Conservation (phyloP, 257 asterid species). For the Orobanche coerulescens region DNA sequence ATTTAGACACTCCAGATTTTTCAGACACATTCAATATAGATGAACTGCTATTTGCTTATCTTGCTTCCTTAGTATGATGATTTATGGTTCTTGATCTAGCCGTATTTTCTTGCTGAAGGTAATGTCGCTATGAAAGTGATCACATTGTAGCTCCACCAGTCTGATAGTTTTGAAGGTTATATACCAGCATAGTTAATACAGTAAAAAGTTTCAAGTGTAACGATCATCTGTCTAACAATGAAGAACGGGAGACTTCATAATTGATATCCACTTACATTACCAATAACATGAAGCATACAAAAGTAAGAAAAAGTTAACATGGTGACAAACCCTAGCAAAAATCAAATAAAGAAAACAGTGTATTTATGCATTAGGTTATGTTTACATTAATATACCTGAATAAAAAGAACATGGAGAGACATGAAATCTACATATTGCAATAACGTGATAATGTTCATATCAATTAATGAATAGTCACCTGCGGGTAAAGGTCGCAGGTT, state of each 20-base stretch:
- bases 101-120: no score
- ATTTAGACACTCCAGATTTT: not conserved
- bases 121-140: no score
- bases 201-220: slow-evolving; percentile 7
- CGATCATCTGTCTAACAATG: slow-evolving; percentile 14
- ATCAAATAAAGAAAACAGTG: not conserved
- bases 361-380: not conserved
- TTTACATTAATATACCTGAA: slow-evolving; percentile 3
- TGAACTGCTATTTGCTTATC: no score
- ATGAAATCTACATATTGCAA: not conserved
- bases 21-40: not conserved
- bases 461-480: slow-evolving; percentile 42
- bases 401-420: not conserved
- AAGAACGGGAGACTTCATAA: not conserved
- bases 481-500: slow-evolving; percentile 96
- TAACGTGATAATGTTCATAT: slow-evolving; percentile 10
- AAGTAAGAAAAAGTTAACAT: not conserved
- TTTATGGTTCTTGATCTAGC: no score
- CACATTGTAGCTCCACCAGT: not conserved
- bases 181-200: not conserved
- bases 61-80: no score
- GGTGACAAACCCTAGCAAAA: slow-evolving; percentile 1
- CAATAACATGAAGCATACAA: not conserved
- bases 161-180: slow-evolving; percentile 6
- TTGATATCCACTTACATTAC: not conserved